Evolutionary conservation across 495 filamentous ascomycete species (phyloP).

Genomic region (Penicillium bialowiezense): DNA sequence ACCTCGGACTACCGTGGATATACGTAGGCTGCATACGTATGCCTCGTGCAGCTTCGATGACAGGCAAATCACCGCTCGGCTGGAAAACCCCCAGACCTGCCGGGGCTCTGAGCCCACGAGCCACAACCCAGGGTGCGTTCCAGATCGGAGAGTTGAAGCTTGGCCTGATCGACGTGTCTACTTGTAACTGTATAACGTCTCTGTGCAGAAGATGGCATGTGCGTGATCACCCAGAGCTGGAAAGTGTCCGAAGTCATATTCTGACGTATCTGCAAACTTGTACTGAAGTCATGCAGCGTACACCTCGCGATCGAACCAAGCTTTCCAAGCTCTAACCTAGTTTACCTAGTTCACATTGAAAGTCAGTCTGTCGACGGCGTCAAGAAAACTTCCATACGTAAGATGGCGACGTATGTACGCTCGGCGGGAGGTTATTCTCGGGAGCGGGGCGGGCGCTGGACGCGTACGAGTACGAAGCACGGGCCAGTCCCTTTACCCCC

Average conservation of each 20-base stretch:
- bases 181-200: neutral
- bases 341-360: too few relatives aligned
- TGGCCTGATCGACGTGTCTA: conserved; percentile 15
- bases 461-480: conserved; percentile 31
- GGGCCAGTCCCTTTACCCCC: neutral
- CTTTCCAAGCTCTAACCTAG: too few relatives aligned
- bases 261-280: too few relatives aligned
- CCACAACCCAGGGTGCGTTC: conserved; percentile 7
- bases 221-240: neutral
- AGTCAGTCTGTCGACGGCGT: too few relatives aligned
- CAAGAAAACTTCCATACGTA: conserved; percentile 7
- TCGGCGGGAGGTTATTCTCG: conserved; percentile 11
- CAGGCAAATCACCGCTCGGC: conserved; percentile 24
- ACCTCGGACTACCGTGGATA: conserved; percentile 12
- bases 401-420: conserved; percentile 20
- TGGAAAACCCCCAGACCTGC: conserved; percentile 11
- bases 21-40: conserved; percentile 32
- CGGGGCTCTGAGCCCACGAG: conserved; percentile 4
- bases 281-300: too few relatives aligned
- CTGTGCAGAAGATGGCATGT: neutral
- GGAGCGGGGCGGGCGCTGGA: conserved; percentile 25
- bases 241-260: too few relatives aligned
- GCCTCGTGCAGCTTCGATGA: conserved; percentile 9
- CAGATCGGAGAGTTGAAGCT: conserved; percentile 20
- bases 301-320: too few relatives aligned